These are phyloP conservation scores for Epichloe brachyelytri DNA, from an alignment of 2,329 filamentous ascomycete species.

Conservation along the genomic window DNA sequence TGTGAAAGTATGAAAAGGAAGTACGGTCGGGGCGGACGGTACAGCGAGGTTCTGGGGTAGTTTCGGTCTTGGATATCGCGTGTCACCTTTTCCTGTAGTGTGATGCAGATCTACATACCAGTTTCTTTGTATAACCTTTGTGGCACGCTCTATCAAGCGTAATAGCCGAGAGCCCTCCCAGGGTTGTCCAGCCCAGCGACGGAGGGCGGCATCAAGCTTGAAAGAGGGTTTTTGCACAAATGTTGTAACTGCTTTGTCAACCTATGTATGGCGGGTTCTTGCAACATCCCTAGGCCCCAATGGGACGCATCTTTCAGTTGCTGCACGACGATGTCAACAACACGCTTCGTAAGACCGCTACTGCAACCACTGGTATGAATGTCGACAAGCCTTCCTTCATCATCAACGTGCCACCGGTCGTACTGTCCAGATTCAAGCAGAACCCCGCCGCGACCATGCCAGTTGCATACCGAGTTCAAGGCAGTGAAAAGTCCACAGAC, in stretches of 20 bases:
- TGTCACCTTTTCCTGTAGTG: conserved; percentile 36
- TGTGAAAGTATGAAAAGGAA: conserved; percentile 97
- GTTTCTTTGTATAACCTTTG: conserved; percentile 62
- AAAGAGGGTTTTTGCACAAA: conserved; percentile 23
- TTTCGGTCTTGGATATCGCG: conserved; percentile 57
- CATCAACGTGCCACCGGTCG: conserved; percentile 90
- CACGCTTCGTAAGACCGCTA: conserved; percentile 78
- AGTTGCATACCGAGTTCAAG: conserved; percentile 91
- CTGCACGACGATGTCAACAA: conserved; percentile 79
- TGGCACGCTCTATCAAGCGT: conserved; percentile 71
- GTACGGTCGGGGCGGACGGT: conserved; percentile 80
- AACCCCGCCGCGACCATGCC: conserved; percentile 80
- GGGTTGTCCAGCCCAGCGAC: conserved; percentile 55
- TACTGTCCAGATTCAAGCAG: conserved; percentile 57
- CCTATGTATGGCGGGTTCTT: conserved; percentile 36
- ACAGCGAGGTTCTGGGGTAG: conserved; percentile 62
- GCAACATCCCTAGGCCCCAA: conserved; percentile 69
- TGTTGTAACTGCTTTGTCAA: conserved; percentile 34
- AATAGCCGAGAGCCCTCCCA: conserved; percentile 86
- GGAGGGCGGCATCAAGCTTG: conserved; percentile 28
- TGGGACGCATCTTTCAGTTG: conserved; percentile 75
- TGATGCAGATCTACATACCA: conserved; percentile 82
- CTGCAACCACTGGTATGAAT: conserved; percentile 45
- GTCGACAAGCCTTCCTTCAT: conserved; percentile 70
- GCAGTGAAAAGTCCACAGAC: conserved; percentile 93